Base-by-base conservation (phyloP, 140 eudicot genomes). In the Flaveria floridana region DNA sequence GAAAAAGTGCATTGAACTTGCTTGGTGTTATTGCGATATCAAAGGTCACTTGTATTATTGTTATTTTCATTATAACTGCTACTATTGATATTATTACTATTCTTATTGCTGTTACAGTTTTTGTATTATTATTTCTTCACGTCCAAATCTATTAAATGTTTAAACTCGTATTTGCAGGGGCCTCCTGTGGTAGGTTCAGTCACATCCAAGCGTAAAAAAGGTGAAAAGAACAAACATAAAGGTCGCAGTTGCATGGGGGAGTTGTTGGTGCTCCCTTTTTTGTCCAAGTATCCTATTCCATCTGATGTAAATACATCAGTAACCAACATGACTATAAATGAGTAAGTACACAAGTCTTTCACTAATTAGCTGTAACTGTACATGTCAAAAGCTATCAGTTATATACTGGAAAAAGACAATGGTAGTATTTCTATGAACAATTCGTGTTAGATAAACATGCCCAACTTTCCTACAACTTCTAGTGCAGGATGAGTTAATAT, bases 21-120 rank as follows among this genome's bases (percentile, higher is more conserved):
- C 96, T 89, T 85, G 96, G 96, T 74, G 90, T 89, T 81, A 83
- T 89, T 80, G 74, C 96, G 66, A 78, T 81, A 59, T 89, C 96
- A 70, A 89, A 85, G 90, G 96, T 89, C 62, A 56, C 11, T 59
- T 25, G n/a, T 10, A 2, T 21, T 53, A 3, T 53, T 53, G 0
- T 53, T 53, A n/a, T 18, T 14, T 15, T 53, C 2, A 16, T 19
- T 55, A 6, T 8, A 7, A 6, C 62, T 6, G 8, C 20, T 7
- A 59, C n/a, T 21, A 13, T 3, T 62, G 30, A 1, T 26, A 62
- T 7, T 62, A 25, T 3, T 23, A 12, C 5, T 25, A 25, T 3
- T 61, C 2, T 63, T 14, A 30, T 63, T 63, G 42, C 23, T 30
- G 46, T 28, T 63, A 63, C 12, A 25, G 19, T 28, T 30, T 50